Conservation (phyloP, 1,139 yeast species). For the Hemisphaericaspora xylanilytica region DNA sequence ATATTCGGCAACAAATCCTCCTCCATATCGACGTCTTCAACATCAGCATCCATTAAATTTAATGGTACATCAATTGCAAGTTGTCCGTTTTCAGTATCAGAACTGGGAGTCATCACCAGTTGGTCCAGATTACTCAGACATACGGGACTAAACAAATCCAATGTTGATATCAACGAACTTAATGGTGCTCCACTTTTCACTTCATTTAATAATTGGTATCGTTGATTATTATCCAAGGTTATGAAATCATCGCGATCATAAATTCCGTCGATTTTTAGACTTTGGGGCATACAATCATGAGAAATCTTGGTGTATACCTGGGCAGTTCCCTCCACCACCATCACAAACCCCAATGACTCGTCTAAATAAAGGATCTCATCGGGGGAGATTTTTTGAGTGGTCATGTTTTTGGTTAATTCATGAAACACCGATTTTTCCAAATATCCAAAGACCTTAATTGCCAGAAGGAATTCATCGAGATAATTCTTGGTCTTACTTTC, state of each 20-base stretch:
- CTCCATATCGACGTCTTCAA: constrained; percentile 1
- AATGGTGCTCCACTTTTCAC: constrained; percentile 84
- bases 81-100: constrained; percentile 6
- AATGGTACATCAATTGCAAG: constrained; percentile 7
- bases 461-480: constrained; percentile 84
- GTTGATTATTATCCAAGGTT: constrained; percentile 44
- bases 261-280: not conserved
- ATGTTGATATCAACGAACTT: constrained; percentile 75
- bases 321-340: constrained; percentile 91
- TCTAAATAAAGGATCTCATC: constrained; percentile 76
- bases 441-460: constrained; percentile 92
- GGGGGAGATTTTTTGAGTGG: constrained; percentile 75
- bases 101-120: constrained; percentile 7
- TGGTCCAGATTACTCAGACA: constrained; percentile 1
- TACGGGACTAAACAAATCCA: constrained; percentile 51
- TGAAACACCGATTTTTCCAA: constrained; percentile 87
- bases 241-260: constrained; percentile 41
- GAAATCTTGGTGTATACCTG: constrained; percentile 67
- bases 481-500: constrained; percentile 39
- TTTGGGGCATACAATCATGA: constrained; percentile 20
- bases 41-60: not conserved
- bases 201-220: constrained; percentile 76
- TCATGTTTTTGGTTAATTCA: constrained; percentile 88
- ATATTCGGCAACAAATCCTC: constrained; percentile 12
- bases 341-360: constrained; percentile 79